Conservation (phyloP, 805 yeast genomes). For the Saturnispora hagleri region DNA sequence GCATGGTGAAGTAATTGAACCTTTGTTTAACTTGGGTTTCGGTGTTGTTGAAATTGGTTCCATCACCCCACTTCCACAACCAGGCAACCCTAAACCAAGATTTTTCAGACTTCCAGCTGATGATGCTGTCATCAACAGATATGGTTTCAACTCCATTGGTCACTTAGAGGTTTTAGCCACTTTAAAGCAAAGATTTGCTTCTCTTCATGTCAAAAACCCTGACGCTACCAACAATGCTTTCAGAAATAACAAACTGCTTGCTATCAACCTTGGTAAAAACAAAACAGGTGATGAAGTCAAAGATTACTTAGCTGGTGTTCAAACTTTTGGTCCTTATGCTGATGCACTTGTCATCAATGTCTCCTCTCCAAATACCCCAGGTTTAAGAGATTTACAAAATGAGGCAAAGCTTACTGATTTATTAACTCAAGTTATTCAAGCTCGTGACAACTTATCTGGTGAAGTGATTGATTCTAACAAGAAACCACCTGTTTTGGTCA, state of each 20-base stretch:
- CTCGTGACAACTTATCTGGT: constrained; percentile 45
- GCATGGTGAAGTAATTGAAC: constrained; percentile 84
- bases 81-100: constrained; percentile 91
- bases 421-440: constrained; percentile 56
- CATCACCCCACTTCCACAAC: constrained; percentile 86
- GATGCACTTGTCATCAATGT: constrained; percentile 88
- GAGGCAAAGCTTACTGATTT: constrained; percentile 64
- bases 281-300: constrained; percentile 83
- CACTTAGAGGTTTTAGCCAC: constrained; percentile 64
- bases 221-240: constrained; percentile 33
- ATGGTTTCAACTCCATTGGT: constrained; percentile 91
- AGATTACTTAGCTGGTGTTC: constrained; percentile 81
- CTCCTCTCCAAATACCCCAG: constrained; percentile 95
- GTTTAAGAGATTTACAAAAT: constrained; percentile 76
- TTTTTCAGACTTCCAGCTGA: constrained; percentile 80
- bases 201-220: constrained; percentile 24
- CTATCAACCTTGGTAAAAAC: constrained; percentile 85
- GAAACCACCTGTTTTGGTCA: constrained; percentile 77
- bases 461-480: constrained; percentile 31
- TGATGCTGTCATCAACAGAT: constrained; percentile 86
- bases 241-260: constrained; percentile 57
- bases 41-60: constrained; percentile 90
- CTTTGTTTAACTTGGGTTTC: constrained; percentile 70
- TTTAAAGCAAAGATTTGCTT: constrained; percentile 54
- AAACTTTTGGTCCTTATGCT: constrained; percentile 70